Percentiles rank a stretch among this genome's conserved stretches.
phyloP scores from a whole-genome alignment of 2,329 filamentous ascomycete genomes.

The Fusarium hainanense region DNA sequence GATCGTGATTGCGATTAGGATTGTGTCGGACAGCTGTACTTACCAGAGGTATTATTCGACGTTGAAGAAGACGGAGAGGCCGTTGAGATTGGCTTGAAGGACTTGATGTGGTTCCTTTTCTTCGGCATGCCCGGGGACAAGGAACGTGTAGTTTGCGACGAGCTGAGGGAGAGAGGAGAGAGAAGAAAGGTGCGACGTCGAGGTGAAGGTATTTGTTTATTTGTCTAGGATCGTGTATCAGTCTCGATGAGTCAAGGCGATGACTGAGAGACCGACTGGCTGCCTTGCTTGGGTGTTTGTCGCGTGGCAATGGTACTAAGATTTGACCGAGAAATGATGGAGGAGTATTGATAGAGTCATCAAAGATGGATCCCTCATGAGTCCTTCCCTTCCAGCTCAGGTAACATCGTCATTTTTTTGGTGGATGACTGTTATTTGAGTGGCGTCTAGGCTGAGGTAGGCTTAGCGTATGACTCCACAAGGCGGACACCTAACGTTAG shows the following conservation, averaged over 20 bases:
- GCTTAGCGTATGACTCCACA: slow-evolving; percentile 6
- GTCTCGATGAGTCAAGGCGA: slow-evolving; percentile 36
- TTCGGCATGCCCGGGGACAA: slow-evolving; percentile 66
- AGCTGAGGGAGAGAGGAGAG: slow-evolving; percentile 25
- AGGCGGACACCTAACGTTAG: not conserved
- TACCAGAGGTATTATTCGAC: slow-evolving; percentile 43
- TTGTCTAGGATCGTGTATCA: slow-evolving; percentile 34
- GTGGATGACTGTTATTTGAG: slow-evolving; percentile 23
- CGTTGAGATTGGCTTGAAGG: slow-evolving; percentile 69
- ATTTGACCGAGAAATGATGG: slow-evolving; percentile 16
- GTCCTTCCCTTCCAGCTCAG: slow-evolving; percentile 11
- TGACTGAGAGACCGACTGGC: slow-evolving; percentile 1
- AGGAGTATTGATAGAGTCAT: slow-evolving; percentile 35
- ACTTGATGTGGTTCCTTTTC: slow-evolving; percentile 67
- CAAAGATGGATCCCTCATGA: slow-evolving; percentile 19
- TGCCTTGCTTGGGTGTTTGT: not conserved
- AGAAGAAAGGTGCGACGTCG: slow-evolving; percentile 21
- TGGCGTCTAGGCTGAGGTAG: not conserved
- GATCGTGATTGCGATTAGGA: slow-evolving; percentile 13
- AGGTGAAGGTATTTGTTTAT: slow-evolving; percentile 33
- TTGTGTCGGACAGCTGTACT: slow-evolving; percentile 28
- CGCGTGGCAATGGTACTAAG: not conserved
- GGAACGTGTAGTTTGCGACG: slow-evolving; percentile 16
- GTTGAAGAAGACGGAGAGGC: slow-evolving; percentile 55
- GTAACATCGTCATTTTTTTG: slow-evolving; percentile 24